Evolutionary conservation across 805 yeast genomes (phyloP).

Genomic region (Pichia exigua): DNA sequence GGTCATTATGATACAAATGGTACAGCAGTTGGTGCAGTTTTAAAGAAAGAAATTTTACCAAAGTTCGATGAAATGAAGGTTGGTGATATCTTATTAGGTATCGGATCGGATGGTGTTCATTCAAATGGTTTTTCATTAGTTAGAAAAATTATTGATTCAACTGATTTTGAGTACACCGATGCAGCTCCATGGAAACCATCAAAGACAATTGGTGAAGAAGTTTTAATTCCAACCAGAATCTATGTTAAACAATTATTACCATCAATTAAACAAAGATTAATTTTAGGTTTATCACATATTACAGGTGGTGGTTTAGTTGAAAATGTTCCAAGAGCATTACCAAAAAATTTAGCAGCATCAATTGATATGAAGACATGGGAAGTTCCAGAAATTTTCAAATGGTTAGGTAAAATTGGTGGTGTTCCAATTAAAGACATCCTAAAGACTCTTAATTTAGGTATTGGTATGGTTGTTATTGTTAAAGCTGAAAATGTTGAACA

Average conservation of each 20-base stretch:
- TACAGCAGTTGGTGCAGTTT: slow-evolving; percentile 96
- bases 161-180: slow-evolving; percentile 62
- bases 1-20: slow-evolving; percentile 98
- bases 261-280: slow-evolving; percentile 54
- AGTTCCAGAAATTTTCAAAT: slow-evolving; percentile 82
- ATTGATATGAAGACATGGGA: slow-evolving; percentile 77
- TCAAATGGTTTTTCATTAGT: slow-evolving; percentile 95
- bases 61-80: slow-evolving; percentile 53
- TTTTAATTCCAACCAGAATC: slow-evolving; percentile 84
- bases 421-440: slow-evolving; percentile 79
- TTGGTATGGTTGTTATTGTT: slow-evolving; percentile 92
- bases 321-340: slow-evolving; percentile 92
- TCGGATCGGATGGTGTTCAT: slow-evolving; percentile 88
- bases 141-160: slow-evolving; percentile 79
- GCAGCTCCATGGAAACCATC: slow-evolving; percentile 78
- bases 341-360: slow-evolving; percentile 67
- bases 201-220: slow-evolving; percentile 75
- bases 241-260: slow-evolving; percentile 88
- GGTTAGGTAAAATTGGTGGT: slow-evolving; percentile 88
- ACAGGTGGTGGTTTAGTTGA: slow-evolving; percentile 98
- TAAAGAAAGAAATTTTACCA: slow-evolving; percentile 69
- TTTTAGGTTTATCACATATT: slow-evolving; percentile 90
- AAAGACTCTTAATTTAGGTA: slow-evolving; percentile 91
- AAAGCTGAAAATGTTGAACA: slow-evolving; percentile 55
- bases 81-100: slow-evolving; percentile 81